These are phyloP conservation scores for Podospora australis DNA, from an alignment of 495 filamentous ascomycete genomes.

Conservation along the genomic window DNA sequence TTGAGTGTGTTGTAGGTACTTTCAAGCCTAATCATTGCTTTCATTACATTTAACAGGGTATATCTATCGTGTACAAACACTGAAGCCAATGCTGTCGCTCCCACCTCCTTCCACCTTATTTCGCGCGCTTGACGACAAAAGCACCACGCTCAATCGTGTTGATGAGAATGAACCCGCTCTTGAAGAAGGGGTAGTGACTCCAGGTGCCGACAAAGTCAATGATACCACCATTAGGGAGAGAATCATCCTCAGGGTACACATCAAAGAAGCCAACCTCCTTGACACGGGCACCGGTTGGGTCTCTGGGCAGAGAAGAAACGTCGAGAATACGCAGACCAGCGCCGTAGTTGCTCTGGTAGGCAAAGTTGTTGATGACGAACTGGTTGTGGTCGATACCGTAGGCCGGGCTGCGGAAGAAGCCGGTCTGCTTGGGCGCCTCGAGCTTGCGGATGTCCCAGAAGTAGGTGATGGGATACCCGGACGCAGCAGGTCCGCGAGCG, in stretches of 20 bases:
- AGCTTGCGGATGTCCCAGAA: constrained; percentile 50
- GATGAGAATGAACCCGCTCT: constrained; percentile 45
- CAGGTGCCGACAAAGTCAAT: constrained; percentile 48
- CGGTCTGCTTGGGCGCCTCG: constrained; percentile 43
- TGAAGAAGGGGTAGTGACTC: constrained; percentile 46
- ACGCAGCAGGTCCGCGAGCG: constrained; percentile 31
- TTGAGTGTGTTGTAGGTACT: too few relatives aligned
- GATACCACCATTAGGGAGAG: constrained; percentile 26
- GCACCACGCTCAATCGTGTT: constrained; percentile 52
- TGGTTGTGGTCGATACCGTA: constrained; percentile 52
- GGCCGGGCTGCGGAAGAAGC: constrained; percentile 35
- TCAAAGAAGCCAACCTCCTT: constrained; percentile 50
- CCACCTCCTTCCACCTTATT: background rate
- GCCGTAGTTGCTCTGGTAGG: constrained; percentile 50
- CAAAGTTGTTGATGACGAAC: constrained; percentile 41
- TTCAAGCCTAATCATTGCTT: too few relatives aligned
- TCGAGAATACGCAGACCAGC: constrained; percentile 47
- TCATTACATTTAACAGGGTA: too few relatives aligned
- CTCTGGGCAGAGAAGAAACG: constrained; percentile 35
- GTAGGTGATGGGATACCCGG: constrained; percentile 39
- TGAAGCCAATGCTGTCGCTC: too few relatives aligned
- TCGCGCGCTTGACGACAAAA: constrained; percentile 38
- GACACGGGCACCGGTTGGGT: constrained; percentile 28
- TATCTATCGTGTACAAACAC: too few relatives aligned
- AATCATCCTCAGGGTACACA: constrained; percentile 49